These are phyloP conservation scores for Metarhizium brunneum DNA, from an alignment of 2,329 filamentous ascomycete species.

Conservation along the genomic window DNA sequence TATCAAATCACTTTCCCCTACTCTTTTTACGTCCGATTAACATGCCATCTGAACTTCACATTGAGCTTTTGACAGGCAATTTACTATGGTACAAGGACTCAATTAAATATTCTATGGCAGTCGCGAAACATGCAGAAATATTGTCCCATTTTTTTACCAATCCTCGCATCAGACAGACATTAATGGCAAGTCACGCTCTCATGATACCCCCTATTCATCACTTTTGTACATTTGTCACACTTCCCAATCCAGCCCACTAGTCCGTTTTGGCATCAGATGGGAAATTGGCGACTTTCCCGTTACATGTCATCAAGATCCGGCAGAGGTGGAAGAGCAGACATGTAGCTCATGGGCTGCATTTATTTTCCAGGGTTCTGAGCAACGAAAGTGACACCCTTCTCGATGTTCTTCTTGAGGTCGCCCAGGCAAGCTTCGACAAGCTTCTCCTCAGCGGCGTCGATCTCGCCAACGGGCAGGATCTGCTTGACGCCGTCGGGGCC, in stretches of 20 bases:
- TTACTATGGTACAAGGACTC: conserved; percentile 6
- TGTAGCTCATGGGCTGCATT: conserved; percentile 12
- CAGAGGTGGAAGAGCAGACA: background rate
- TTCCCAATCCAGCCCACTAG: background rate
- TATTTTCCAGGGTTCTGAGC: conserved; percentile 52
- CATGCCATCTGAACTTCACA: background rate
- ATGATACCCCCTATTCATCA: background rate
- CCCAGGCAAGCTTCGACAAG: conserved; percentile 76
- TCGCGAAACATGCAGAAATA: conserved; percentile 2
- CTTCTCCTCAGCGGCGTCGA: conserved; percentile 80
- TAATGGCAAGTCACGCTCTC: background rate
- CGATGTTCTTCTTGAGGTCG: conserved; percentile 91
- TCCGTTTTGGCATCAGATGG: background rate
- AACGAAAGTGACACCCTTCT: conserved; percentile 68
- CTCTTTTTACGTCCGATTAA: background rate
- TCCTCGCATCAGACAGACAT: conserved; percentile 3
- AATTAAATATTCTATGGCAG: conserved; percentile 5
- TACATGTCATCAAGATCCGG: background rate
- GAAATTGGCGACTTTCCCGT: background rate
- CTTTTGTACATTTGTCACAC: conserved; percentile 3
- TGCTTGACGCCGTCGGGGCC: conserved; percentile 94
- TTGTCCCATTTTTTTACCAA: conserved; percentile 1
- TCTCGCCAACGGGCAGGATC: conserved; percentile 77
- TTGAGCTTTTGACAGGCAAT: background rate
- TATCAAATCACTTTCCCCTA: background rate